Evolutionary conservation across 148 eudicot genomes (phyloP).

Genomic region (Oxyria digyna): DNA sequence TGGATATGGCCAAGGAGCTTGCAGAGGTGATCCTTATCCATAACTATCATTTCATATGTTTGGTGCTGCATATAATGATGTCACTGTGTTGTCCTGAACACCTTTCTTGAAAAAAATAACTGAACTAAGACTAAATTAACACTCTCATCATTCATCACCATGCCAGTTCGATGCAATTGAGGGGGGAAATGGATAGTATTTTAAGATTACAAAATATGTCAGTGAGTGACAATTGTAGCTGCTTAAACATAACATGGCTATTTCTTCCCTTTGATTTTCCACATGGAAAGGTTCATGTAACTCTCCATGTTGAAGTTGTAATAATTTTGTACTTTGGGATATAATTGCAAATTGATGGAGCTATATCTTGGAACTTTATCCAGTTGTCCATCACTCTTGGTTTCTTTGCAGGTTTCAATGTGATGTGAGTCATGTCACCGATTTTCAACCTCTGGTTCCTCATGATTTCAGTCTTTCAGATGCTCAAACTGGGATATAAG

Average conservation of each 20-base stretch:
- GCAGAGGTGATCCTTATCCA: constrained; percentile 59
- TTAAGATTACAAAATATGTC: neutral
- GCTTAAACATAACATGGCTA: neutral
- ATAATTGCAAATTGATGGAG: neutral
- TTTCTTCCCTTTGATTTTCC: neutral
- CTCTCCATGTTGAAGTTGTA: neutral
- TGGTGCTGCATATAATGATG: neutral
- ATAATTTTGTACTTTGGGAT: neutral
- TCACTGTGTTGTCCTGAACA: neutral
- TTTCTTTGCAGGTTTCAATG: constrained; percentile 88
- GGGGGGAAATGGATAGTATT: neutral
- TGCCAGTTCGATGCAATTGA: neutral
- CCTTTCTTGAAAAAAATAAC: neutral
- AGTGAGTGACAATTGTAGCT: neutral
- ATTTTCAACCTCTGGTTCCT: constrained; percentile 47
- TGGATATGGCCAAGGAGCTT: constrained; percentile 92
- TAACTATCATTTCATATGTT: neutral
- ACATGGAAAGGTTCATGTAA: neutral
- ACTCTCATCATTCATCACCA: neutral
- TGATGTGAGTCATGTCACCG: constrained; percentile 32
- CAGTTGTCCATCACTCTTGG: constrained; percentile 84
- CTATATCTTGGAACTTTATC: constrained; percentile 17
- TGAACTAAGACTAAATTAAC: neutral
- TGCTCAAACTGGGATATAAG: constrained; percentile 49
- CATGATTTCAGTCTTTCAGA: constrained; percentile 75